Base-by-base conservation (phyloP, 1,284 basidiomycete species). In the Coniferiporia sulphurascens region DNA sequence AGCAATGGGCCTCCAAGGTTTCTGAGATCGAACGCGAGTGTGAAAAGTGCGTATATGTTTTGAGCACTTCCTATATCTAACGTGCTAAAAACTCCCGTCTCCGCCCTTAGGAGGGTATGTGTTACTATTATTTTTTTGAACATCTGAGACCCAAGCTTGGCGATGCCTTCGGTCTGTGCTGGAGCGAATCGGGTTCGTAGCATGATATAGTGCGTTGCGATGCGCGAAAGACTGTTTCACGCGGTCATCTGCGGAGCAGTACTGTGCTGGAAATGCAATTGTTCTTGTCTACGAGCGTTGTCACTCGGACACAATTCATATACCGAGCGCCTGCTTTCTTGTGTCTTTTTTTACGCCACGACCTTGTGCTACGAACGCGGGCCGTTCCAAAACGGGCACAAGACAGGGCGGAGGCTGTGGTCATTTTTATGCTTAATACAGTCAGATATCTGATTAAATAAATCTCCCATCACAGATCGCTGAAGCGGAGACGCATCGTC, bases 21-120 rank as follows among this genome's bases (percentile, higher is more conserved):
- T 12, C 54, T 6, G 59, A 61, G 32, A 41, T 61, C 34, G 51
- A 51, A 34, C 36, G 53, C 15, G 59, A 61, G 10, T 56, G 45
- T 27, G 59, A 61, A 38, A 36, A 45, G 54, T 56, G 51, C n/a
- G 59, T 56, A 4, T 22, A 43, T 27, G n/a, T 13, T 38, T 17
- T 32, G 38, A 8, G 15, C n/a, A 4, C 21, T 5, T 9, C 19
- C 13, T 22, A 17, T 19, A 22, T 43, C n/a, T 21, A n/a, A 7
- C n/a, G 34, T 52, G 27, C 34, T 58, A n/a, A 46, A n/a, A 9
- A 15, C 44, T 38, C 41, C 15, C 4, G 35, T 15, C 15, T 55
- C n/a, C 38, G 5, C 27, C 5, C 27, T 50, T 44, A 58, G 58
- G 45, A 59, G 52, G 43, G 58, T 59, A 54, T 35, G 56, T 52